Base-by-base conservation (phyloP, 2,329 filamentous ascomycete species). In the Xylaria sp. region DNA sequence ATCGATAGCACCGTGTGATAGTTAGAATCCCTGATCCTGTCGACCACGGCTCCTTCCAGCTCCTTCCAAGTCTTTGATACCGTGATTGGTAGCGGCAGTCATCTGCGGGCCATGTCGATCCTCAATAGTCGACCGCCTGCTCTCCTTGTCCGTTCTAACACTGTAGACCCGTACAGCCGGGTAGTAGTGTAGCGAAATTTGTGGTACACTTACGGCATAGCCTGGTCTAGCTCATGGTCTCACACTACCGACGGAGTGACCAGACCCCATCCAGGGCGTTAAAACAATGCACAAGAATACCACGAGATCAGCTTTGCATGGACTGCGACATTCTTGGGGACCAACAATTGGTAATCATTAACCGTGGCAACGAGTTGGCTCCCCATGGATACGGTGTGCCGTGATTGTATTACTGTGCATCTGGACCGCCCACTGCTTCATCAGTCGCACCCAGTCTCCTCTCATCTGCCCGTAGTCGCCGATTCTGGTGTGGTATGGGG, bases 41-140 rank as follows among this genome's bases (percentile, higher is more conserved):
- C 36, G 18, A n/a, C 28, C 18, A 50, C 50, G 39, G 32, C 28
- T 34, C 18, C 43, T 9, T 28, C 18, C n/a, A n/a, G 41, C 12
- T 13, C 34, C 34, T 36, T 9, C 32, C n/a, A n/a, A n/a, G n/a
- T n/a, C n/a, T n/a, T n/a, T n/a, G n/a, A 52, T 48, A 25, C 52
- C 62, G 66, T 66, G 66, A 68, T 68, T 61, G 45, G 59, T 60
- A 53, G 63, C 58, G 62, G 59, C n/a, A 52, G 55, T 45, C 45
- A 58, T 59, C 41, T 56, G 46, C 30, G 45, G 63, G 39, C 53
- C 30, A 41, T 60, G 66, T 61, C 52, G 66, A 68, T 68, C 63
- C 8, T 23, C 58, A 63, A 68, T 68, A 68, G 62, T 63, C 28
- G 10, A 12, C 59, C 28, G 32, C 25, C 36, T 41, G 28, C 34